phyloP scores from a whole-genome alignment of 331 rosid species.

The Acacia pycnantha region DNA sequence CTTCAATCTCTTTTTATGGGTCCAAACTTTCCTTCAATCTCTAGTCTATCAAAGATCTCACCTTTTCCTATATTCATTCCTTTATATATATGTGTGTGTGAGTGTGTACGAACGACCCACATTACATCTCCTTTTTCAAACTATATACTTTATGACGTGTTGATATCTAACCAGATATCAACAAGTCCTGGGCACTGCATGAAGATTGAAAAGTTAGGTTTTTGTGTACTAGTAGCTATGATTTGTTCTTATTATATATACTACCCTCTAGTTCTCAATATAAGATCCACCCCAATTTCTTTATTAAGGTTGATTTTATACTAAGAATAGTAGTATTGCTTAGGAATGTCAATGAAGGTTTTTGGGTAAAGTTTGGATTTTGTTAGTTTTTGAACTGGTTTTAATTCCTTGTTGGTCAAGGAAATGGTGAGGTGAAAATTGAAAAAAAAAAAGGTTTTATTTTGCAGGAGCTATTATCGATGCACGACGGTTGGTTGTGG shows the following conservation, averaged over 20 bases:
- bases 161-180: not conserved
- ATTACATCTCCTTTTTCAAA: not conserved
- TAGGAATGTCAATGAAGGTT: not conserved
- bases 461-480: conserved; percentile 83
- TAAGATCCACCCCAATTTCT: no score
- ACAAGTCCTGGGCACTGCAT: not conserved
- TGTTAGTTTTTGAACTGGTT: not conserved
- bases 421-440: not conserved
- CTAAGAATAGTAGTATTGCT: not conserved
- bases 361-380: not conserved
- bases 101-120: not conserved
- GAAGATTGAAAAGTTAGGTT: not conserved
- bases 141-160: not conserved
- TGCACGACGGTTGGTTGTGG: conserved; percentile 79
- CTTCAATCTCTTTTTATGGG: no score
- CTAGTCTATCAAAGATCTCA: not conserved
- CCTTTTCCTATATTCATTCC: not conserved
- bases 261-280: no score
- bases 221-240: not conserved
- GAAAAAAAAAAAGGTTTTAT: not conserved
- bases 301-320: no score
- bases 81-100: not conserved
- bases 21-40: not conserved
- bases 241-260: not conserved
- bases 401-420: conserved; percentile 30